These are phyloP conservation scores for Chlorella sp. DNA, from an alignment of 139 green algal genomes.

Conservation along the genomic window DNA sequence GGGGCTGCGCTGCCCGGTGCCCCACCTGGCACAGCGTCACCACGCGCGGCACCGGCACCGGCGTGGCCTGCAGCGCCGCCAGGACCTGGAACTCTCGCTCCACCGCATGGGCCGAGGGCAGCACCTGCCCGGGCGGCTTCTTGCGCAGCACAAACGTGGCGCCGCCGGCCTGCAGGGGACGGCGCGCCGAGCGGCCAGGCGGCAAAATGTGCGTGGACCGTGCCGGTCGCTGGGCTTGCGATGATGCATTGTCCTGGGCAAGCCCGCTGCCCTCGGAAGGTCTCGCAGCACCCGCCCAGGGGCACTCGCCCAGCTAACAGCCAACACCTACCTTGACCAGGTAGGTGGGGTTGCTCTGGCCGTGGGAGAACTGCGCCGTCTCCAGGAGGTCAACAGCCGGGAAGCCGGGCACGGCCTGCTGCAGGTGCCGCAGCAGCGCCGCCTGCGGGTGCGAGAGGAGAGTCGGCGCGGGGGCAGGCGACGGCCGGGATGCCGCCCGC, in stretches of 20 bases:
- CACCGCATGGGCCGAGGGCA: constrained; percentile 94
- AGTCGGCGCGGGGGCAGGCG: no score
- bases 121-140: constrained; percentile 89
- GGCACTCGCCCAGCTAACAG: neutral
- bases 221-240: no score
- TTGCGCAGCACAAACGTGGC: constrained; percentile 88
- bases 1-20: neutral
- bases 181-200: no score
- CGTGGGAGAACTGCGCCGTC: constrained; percentile 81
- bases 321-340: constrained; percentile 64
- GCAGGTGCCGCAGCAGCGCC: constrained; percentile 8
- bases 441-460: constrained; percentile 13
- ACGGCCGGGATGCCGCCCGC: neutral
- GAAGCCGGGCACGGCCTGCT: neutral
- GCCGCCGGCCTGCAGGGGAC: constrained; percentile 38
- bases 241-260: no score
- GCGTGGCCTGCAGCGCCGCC: constrained; percentile 49
- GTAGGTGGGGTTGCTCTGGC: constrained; percentile 97
- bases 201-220: no score
- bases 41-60: constrained; percentile 82
- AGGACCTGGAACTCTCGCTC: constrained; percentile 87
- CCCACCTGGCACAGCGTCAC: no score
- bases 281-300: no score
- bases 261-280: no score
- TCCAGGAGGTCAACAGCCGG: neutral